Percentiles rank a stretch among this genome's conserved stretches.
phyloP scores from a whole-genome alignment of 345 rosid genomes.

The Dovyalis caffra region DNA sequence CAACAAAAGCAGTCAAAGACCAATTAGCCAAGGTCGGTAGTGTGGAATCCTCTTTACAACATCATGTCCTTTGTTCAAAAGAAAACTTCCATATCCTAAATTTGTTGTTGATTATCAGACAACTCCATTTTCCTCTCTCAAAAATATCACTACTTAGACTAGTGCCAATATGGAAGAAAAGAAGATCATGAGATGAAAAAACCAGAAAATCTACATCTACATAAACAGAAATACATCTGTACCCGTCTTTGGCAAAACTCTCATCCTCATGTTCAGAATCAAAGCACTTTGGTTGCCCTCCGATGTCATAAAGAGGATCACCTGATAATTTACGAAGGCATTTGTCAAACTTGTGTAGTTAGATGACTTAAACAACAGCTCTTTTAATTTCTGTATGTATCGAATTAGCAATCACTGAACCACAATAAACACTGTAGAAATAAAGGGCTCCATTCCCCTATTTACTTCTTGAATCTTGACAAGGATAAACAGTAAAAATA shows the following conservation, averaged over 20 bases:
- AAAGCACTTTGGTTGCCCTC: conserved; percentile 64
- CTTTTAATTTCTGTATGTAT: background rate
- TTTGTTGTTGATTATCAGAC: too few relatives aligned
- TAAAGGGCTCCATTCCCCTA: background rate
- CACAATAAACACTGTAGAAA: background rate
- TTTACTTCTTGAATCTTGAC: background rate
- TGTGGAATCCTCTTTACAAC: background rate
- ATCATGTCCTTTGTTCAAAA: background rate
- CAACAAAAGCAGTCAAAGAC: background rate
- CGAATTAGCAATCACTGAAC: background rate
- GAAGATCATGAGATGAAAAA: too few relatives aligned
- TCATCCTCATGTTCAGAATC: conserved; percentile 46
- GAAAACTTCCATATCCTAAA: too few relatives aligned
- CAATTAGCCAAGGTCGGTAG: background rate
- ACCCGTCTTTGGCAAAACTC: conserved; percentile 73
- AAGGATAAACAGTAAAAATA: background rate
- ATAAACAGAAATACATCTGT: conserved; percentile 3
- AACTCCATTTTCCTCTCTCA: too few relatives aligned
- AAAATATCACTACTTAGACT: too few relatives aligned
- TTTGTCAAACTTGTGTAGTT: background rate
- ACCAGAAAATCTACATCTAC: too few relatives aligned
- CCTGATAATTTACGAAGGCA: conserved; percentile 36
- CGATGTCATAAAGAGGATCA: conserved; percentile 68
- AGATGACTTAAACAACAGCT: background rate
- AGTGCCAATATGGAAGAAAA: too few relatives aligned